Evolutionary conservation across 1,284 basidiomycete genomes (phyloP).

Genomic region (Omphalotus olearius): DNA sequence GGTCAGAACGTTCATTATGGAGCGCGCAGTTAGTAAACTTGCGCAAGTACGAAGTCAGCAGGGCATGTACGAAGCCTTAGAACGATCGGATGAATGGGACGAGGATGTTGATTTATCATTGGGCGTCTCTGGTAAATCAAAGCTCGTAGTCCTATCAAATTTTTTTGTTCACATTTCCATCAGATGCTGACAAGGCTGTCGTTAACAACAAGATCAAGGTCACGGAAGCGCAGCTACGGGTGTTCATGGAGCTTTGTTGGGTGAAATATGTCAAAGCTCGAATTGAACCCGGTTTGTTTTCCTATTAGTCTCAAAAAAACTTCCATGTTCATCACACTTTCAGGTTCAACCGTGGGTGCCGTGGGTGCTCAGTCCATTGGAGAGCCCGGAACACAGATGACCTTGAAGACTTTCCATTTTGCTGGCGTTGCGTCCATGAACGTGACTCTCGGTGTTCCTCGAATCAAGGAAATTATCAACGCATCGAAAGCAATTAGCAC

Average conservation of each 20-base stretch:
- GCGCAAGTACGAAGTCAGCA: slow-evolving; percentile 69
- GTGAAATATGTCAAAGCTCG: slow-evolving; percentile 90
- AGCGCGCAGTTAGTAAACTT: slow-evolving; percentile 67
- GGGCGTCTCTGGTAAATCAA: slow-evolving; percentile 61
- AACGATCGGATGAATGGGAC: slow-evolving; percentile 76
- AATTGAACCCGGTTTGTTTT: slow-evolving; percentile 78
- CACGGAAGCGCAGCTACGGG: slow-evolving; percentile 73
- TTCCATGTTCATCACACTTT: slow-evolving; percentile 9
- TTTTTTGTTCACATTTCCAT: slow-evolving; percentile 7
- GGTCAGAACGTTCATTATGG: slow-evolving; percentile 72
- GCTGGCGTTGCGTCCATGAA: slow-evolving; percentile 99
- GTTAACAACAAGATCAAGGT: slow-evolving; percentile 92
- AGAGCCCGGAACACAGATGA: slow-evolving; percentile 99
- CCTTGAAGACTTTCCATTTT: slow-evolving; percentile 99
- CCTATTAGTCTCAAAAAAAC: not conserved
- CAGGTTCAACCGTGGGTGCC: slow-evolving; percentile 95
- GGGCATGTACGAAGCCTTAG: slow-evolving; percentile 84
- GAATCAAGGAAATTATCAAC: slow-evolving; percentile 99
- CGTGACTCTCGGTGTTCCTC: slow-evolving; percentile 97
- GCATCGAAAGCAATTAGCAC: slow-evolving; percentile 96
- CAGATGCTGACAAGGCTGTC: slow-evolving; percentile 62
- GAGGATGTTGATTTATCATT: slow-evolving; percentile 73
- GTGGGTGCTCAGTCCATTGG: slow-evolving; percentile 99
- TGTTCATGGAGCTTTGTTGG: slow-evolving; percentile 87
- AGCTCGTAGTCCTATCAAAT: not conserved